Evolutionary conservation across 2,329 filamentous ascomycete species (phyloP), one percentile per base, ranked within the genome.

Genomic region (Fusarium sp.): DNA sequence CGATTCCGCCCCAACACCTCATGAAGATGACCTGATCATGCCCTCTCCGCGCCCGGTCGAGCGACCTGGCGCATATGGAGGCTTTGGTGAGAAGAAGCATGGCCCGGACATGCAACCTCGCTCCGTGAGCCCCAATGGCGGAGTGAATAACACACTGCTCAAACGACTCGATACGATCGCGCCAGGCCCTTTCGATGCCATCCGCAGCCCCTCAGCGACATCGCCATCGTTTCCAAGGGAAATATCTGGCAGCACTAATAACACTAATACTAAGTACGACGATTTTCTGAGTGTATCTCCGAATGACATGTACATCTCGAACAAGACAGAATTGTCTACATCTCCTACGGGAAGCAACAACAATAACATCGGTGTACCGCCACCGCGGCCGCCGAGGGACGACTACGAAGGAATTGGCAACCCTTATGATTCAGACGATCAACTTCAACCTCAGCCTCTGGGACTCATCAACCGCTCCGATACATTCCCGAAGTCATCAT

Each of bases 141-240:
- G 66, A 58, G 54, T 74, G 31, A 76, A 77, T 56, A 73, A 80
- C 7, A 84, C 79, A 40, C 77, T 94, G 31, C 77, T 93, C 75
- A 87, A 89, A 71, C 88, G 90, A 61, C 89, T 93, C 86, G 89
- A 93, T 74, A 87, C 84, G 10, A 92, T 93, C 77, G 87, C 89
- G 2, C 90, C 92, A 1, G 92, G 91, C 0, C 92, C 92, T 0
- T 93, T 94, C 76, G 89, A 91, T 72, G 80, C 86, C 35, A 82
- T 78, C 71, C 82, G 83, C 73, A 83, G 82, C 42, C 78, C 81
- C 34, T 79, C 82, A 5, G 66, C 73, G 29, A 75, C 74, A n/a
- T 77, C 79, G 16, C 84, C 84, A 47, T 78, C 81, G 1, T 82
- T 83, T 35, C 76, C 82, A 11, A 74, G 40, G 45, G 72, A 74